Percentiles rank a stretch among this genome's conserved stretches.
These are phyloP conservation scores for Botrytis squamosa DNA, from an alignment of 2,329 filamentous ascomycete species.

Conservation along the genomic window DNA sequence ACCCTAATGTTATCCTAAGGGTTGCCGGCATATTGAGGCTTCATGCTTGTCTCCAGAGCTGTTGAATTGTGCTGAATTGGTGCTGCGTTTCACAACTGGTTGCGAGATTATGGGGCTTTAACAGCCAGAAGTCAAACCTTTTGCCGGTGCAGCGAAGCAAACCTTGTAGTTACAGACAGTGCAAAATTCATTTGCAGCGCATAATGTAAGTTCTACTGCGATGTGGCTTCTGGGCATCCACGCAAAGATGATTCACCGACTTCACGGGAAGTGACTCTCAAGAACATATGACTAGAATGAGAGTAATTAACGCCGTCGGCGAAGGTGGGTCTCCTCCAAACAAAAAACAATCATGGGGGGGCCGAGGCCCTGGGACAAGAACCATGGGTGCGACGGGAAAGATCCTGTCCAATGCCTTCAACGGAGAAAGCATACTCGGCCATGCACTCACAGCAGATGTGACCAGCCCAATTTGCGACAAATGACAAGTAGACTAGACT, in stretches of 20 bases:
- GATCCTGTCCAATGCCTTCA: neutral
- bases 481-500: neutral
- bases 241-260: neutral
- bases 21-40: neutral
- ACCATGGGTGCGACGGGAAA: neutral
- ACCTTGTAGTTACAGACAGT: neutral
- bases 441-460: neutral
- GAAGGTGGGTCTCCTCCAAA: neutral
- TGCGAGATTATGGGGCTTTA: neutral
- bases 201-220: neutral
- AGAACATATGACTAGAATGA: neutral
- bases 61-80: neutral
- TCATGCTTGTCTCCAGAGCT: neutral
- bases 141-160: neutral
- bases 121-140: neutral
- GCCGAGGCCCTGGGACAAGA: neutral
- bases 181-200: neutral
- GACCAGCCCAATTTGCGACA: neutral
- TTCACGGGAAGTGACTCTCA: neutral
- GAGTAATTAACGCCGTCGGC: neutral
- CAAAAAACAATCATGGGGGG: slow-evolving; percentile 1
- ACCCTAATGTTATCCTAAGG: neutral
- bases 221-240: neutral
- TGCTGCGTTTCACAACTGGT: neutral
- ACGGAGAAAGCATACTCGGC: neutral